These are phyloP conservation scores for Penicillium ochrochloron DNA, from an alignment of 495 filamentous ascomycete species.

Conservation along the genomic window DNA sequence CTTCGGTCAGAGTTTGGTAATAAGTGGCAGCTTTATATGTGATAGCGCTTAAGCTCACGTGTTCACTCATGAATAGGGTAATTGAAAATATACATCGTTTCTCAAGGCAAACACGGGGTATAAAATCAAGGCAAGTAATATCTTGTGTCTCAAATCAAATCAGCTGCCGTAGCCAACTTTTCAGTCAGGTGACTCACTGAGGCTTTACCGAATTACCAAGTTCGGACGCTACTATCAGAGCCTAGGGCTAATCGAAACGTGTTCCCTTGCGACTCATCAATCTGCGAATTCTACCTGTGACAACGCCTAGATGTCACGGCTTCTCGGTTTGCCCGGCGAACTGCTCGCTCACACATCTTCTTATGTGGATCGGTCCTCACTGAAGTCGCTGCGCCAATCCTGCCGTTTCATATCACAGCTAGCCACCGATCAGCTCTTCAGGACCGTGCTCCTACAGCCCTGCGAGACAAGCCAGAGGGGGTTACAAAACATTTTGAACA, in stretches of 20 bases:
- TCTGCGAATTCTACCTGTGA: conserved; percentile 13
- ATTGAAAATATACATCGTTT: conserved; percentile 12
- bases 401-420: conserved; percentile 21
- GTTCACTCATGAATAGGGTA: conserved; percentile 5
- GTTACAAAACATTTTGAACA: conserved; percentile 17
- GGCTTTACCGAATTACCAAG: conserved; percentile 16
- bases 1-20: no score
- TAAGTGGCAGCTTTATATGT: no score
- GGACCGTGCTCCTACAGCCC: conserved; percentile 12
- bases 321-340: conserved; percentile 12
- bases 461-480: conserved; percentile 15
- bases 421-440: conserved; percentile 18
- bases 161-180: conserved; percentile 8
- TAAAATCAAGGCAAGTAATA: conserved; percentile 5
- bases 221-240: conserved; percentile 14
- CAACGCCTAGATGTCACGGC: conserved; percentile 14
- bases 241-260: conserved; percentile 13
- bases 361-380: conserved; percentile 7
- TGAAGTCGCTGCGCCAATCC: conserved; percentile 17
- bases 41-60: conserved; percentile 13
- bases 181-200: conserved; percentile 14
- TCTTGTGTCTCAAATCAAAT: conserved; percentile 5
- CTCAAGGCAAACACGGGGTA: conserved; percentile 11
- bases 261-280: conserved; percentile 15
- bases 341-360: conserved; percentile 12